Conservation (phyloP, 2,329 filamentous ascomycete species). For the Nothopassalora personata region DNA sequence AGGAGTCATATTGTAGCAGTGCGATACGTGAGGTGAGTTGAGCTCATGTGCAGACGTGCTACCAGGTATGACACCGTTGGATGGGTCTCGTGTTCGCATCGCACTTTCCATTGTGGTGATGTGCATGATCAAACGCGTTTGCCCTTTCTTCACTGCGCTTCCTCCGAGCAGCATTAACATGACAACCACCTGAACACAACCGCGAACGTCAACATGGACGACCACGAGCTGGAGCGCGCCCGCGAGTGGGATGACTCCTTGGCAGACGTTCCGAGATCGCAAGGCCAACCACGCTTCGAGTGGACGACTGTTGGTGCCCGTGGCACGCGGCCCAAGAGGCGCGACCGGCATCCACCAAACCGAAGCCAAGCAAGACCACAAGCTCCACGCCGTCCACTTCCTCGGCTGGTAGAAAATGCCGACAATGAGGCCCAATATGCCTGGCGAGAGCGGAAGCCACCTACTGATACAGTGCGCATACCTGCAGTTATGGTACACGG, state of each 20-base stretch:
- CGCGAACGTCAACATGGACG: constrained; percentile 4
- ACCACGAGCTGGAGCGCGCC: constrained; percentile 19
- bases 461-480: constrained; percentile 15
- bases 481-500: constrained; percentile 17
- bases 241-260: constrained; percentile 14
- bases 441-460: constrained; percentile 16
- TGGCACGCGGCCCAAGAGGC: background rate
- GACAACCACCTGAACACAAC: background rate
- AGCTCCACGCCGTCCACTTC: background rate
- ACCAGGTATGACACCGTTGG: no score
- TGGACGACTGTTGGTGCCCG: background rate
- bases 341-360: background rate
- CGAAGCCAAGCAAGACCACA: background rate
- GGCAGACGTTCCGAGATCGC: background rate
- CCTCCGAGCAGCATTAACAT: background rate
- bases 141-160: background rate
- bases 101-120: background rate
- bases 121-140: background rate
- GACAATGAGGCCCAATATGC: constrained; percentile 17
- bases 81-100: background rate
- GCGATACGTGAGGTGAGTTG: no score
- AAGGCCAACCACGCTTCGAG: background rate
- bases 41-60: no score
- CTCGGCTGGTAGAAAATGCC: background rate
- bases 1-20: no score